These are phyloP conservation scores for Withania somnifera DNA, from an alignment of 305 asterid genomes.

Conservation along the genomic window DNA sequence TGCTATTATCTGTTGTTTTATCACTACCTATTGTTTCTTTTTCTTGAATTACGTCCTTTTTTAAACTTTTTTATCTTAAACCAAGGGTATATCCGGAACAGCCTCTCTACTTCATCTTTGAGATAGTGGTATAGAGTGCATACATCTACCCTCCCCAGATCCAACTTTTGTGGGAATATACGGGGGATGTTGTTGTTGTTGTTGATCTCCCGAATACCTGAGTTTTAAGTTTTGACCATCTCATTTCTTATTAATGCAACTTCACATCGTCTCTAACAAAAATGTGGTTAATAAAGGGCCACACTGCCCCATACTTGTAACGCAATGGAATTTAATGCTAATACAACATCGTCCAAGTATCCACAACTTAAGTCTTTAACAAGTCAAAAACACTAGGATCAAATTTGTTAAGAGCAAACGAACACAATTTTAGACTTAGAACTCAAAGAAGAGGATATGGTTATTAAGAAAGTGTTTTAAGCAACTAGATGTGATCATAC, in stretches of 20 bases:
- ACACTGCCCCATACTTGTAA: neutral
- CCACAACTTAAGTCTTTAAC: neutral
- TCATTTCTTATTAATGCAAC: neutral
- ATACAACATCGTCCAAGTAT: neutral
- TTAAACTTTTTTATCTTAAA: too few relatives aligned
- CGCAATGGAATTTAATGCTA: neutral
- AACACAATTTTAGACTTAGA: neutral
- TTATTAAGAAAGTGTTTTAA: neutral
- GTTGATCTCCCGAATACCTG: too few relatives aligned
- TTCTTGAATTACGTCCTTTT: too few relatives aligned
- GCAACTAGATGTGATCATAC: neutral
- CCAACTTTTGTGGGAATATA: too few relatives aligned
- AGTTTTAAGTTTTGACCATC: neutral
- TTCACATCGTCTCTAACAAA: neutral
- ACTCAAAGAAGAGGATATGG: neutral
- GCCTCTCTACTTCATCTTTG: too few relatives aligned
- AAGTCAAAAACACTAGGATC: neutral
- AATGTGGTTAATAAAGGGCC: constrained; percentile 5
- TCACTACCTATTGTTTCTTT: too few relatives aligned
- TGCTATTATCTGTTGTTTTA: too few relatives aligned
- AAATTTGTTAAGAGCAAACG: neutral
- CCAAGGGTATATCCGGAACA: too few relatives aligned
- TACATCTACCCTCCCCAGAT: too few relatives aligned
- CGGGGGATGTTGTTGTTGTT: too few relatives aligned
- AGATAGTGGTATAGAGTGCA: too few relatives aligned